These are phyloP conservation scores for Barnettozyma sp. DNA, from an alignment of 805 yeast genomes.

Conservation along the genomic window DNA sequence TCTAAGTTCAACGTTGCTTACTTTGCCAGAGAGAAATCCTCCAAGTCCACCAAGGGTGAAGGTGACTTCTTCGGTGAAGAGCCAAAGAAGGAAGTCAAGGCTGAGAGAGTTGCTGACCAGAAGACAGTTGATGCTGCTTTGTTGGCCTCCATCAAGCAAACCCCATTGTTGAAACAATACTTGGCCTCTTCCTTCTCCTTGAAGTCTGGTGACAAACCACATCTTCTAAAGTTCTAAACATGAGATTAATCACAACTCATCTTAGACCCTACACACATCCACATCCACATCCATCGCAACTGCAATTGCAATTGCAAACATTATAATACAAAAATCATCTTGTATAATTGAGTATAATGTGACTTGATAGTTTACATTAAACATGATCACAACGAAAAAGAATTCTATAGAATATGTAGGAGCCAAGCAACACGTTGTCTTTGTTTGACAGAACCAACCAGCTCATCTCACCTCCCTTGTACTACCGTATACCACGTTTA, in stretches of 20 bases:
- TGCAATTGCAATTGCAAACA: too few species aligned
- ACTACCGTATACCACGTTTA: background rate
- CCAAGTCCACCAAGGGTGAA: conserved; percentile 75
- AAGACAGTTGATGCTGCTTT: conserved; percentile 90
- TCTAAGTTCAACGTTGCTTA: conserved; percentile 89
- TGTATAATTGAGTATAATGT: conserved; percentile 6
- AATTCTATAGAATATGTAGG: too few species aligned
- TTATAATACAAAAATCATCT: conserved; percentile 6
- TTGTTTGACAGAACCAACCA: too few species aligned
- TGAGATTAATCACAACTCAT: conserved; percentile 5
- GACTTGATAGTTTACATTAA: conserved; percentile 3
- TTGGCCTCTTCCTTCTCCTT: conserved; percentile 92
- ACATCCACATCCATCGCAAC: too few species aligned
- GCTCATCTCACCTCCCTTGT: background rate
- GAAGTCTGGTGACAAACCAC: conserved; percentile 98
- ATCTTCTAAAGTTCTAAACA: conserved; percentile 95
- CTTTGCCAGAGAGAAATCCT: conserved; percentile 86
- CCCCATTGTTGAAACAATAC: conserved; percentile 95
- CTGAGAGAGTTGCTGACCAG: conserved; percentile 96
- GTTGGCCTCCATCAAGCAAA: conserved; percentile 91
- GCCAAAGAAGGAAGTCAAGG: conserved; percentile 77
- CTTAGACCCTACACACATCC: too few species aligned
- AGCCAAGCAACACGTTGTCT: too few species aligned
- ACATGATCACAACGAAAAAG: background rate
- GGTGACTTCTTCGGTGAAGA: conserved; percentile 81